Evolutionary conservation across 805 yeast genomes (phyloP).

Genomic region (Myxozyma geophila): DNA sequence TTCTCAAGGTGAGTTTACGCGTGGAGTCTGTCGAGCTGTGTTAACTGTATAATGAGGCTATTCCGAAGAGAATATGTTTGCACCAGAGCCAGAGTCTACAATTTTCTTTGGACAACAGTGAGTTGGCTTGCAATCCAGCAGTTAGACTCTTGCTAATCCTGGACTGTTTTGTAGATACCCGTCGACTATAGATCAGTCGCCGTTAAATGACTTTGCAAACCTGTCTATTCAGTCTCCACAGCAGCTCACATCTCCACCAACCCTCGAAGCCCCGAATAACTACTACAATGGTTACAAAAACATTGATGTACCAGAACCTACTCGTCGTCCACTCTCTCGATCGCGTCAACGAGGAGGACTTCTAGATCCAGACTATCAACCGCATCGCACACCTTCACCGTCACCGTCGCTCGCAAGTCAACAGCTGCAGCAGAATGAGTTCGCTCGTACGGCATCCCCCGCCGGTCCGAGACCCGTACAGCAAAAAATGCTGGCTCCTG

Average conservation of each 20-base stretch:
- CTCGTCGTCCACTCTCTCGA: not conserved
- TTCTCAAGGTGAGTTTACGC: no score
- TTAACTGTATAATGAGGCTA: not conserved
- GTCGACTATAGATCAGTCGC: no score
- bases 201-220: no score
- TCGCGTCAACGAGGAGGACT: not conserved
- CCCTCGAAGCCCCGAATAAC: no score
- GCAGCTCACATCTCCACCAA: not conserved
- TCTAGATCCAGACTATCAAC: slow-evolving; percentile 4
- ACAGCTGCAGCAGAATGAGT: not conserved
- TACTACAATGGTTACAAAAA: no score
- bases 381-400: slow-evolving; percentile 3
- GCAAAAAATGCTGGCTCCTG: not conserved
- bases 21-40: not conserved
- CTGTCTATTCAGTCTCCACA: no score
- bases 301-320: not conserved
- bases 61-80: not conserved
- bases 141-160: no score
- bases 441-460: not conserved
- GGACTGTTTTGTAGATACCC: no score
- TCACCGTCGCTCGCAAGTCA: not conserved
- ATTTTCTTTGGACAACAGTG: not conserved
- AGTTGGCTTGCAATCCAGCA: not conserved
- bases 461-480: not conserved
- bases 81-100: not conserved